These are phyloP conservation scores for Russula sp. DNA, from an alignment of 768 basidiomycete genomes.

Conservation along the genomic window DNA sequence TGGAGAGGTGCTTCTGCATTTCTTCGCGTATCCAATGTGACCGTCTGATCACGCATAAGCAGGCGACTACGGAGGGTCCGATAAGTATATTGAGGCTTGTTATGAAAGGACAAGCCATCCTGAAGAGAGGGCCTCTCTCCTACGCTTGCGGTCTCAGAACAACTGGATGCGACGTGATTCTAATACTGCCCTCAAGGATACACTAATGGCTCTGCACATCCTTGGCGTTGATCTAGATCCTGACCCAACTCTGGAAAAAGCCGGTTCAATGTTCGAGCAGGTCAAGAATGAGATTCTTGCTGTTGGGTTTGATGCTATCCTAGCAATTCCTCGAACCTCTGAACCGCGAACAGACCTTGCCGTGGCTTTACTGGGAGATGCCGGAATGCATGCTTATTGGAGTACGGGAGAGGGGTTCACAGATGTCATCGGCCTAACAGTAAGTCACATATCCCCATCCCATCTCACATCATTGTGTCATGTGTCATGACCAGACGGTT, in stretches of 20 bases:
- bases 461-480: background rate
- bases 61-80: constrained; percentile 53
- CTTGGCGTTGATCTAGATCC: constrained; percentile 58
- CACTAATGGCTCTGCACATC: constrained; percentile 49
- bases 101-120: constrained; percentile 41
- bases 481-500: constrained; percentile 42
- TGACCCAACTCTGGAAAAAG: constrained; percentile 46
- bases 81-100: constrained; percentile 50
- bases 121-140: constrained; percentile 51
- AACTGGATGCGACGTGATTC: constrained; percentile 57
- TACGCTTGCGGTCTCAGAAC: constrained; percentile 58
- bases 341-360: constrained; percentile 57
- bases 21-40: background rate
- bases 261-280: constrained; percentile 60
- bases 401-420: constrained; percentile 49
- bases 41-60: background rate
- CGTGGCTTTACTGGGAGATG: constrained; percentile 62
- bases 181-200: constrained; percentile 50
- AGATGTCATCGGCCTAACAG: constrained; percentile 62
- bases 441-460: constrained; percentile 25
- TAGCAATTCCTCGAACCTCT: constrained; percentile 54
- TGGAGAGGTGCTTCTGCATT: constrained; percentile 48
- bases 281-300: constrained; percentile 67
- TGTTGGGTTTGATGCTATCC: constrained; percentile 62
- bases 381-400: constrained; percentile 70